A percentile compares a stretch with the other conserved stretches of the same genome.
Evolutionary conservation across 176 grass and related monocot species (phyloP).

Genomic region (Themeda triandra): DNA sequence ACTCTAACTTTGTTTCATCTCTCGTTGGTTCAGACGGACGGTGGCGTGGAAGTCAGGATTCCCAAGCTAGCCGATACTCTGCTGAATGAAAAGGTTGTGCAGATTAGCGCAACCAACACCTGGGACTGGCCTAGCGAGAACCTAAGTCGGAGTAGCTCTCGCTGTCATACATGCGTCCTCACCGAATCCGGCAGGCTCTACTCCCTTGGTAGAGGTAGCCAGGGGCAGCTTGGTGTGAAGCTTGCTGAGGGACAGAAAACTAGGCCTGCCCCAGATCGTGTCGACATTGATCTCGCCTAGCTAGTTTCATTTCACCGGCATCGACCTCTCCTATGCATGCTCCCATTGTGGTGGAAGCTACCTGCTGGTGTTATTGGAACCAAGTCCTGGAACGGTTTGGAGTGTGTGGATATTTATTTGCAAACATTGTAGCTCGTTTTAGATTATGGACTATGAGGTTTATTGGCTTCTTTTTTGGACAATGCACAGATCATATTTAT

Average conservation of each 20-base stretch:
- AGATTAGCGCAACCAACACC: slow-evolving; percentile 48
- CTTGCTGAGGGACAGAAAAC: slow-evolving; percentile 20
- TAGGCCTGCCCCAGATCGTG: not conserved
- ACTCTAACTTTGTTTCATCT: no score
- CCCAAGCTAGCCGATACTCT: not conserved
- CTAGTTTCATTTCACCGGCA: slow-evolving; percentile 20
- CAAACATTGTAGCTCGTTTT: not conserved
- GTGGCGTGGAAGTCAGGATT: no score
- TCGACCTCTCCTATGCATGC: not conserved
- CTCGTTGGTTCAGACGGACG: no score
- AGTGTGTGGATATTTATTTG: not conserved
- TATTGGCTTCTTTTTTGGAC: not conserved
- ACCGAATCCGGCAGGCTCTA: slow-evolving; percentile 53
- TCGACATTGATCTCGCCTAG: slow-evolving; percentile 47
- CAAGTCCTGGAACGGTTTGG: no score
- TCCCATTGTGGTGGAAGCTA: not conserved
- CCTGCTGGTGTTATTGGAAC: not conserved
- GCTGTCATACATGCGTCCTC: slow-evolving; percentile 40
- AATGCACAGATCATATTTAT: slow-evolving; percentile 6
- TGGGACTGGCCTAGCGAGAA: not conserved
- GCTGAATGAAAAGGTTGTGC: slow-evolving; percentile 33
- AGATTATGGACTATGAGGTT: not conserved
- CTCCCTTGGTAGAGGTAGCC: slow-evolving; percentile 33
- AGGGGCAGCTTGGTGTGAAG: slow-evolving; percentile 60
- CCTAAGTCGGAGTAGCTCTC: no score